Evolutionary conservation across 257 asterid genomes (phyloP).

Genomic region (Scutellaria minor): DNA sequence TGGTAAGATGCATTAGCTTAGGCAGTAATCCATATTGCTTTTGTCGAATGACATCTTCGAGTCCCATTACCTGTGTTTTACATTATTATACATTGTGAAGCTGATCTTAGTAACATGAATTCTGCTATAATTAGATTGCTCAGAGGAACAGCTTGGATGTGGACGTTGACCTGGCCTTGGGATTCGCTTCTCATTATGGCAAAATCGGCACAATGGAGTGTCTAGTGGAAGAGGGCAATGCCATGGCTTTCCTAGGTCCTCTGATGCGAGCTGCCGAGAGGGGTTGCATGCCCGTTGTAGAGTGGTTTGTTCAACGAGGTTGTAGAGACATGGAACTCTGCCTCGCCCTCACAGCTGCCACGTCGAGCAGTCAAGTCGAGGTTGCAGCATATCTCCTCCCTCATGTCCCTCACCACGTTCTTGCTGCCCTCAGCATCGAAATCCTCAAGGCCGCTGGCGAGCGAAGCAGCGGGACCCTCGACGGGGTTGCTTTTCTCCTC

Average conservation of each 20-base stretch:
- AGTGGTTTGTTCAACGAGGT: slow-evolving; percentile 77
- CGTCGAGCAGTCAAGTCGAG: slow-evolving; percentile 70
- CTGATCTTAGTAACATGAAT: background rate
- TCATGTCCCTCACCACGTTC: slow-evolving; percentile 70
- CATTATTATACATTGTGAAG: background rate
- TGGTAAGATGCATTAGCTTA: too few relatives aligned
- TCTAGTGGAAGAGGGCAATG: slow-evolving; percentile 85
- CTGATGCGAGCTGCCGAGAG: slow-evolving; percentile 91
- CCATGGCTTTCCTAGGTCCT: slow-evolving; percentile 86
- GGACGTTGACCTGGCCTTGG: slow-evolving; percentile 87
- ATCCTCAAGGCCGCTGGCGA: slow-evolving; percentile 83
- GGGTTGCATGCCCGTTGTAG: slow-evolving; percentile 82
- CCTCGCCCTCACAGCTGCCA: slow-evolving; percentile 79
- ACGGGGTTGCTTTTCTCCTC: slow-evolving; percentile 75
- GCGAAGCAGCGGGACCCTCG: slow-evolving; percentile 70
- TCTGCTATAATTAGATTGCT: slow-evolving; percentile 58
- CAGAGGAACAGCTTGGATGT: slow-evolving; percentile 93
- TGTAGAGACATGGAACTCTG: slow-evolving; percentile 84
- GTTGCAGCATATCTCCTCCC: slow-evolving; percentile 74
- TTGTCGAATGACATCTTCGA: too few relatives aligned
- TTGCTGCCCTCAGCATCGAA: slow-evolving; percentile 71
- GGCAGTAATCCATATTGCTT: too few relatives aligned
- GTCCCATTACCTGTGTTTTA: too few relatives aligned
- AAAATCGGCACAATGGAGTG: slow-evolving; percentile 89
- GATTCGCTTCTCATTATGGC: slow-evolving; percentile 86